These are phyloP conservation scores for Berkeleyomyces rouxiae DNA, from an alignment of 2,329 filamentous ascomycete species.

Conservation along the genomic window DNA sequence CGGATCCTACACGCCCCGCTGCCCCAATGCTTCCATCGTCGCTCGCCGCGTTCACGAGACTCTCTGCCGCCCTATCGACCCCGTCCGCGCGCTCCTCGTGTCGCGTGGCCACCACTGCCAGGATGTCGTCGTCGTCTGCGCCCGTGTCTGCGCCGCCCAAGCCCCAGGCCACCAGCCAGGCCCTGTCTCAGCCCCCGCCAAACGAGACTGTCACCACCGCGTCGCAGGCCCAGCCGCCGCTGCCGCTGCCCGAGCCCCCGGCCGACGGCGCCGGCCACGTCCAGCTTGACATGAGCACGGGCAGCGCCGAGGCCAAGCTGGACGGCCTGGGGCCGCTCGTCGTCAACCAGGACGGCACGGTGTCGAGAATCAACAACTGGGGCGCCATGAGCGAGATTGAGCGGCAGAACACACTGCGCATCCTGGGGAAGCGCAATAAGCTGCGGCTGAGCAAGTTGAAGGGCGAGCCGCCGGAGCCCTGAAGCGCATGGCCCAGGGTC, in stretches of 20 bases:
- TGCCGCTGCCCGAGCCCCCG: slow-evolving; percentile 14
- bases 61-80: not conserved
- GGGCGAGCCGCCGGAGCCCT: not conserved
- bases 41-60: not conserved
- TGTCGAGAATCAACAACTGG: slow-evolving; percentile 61
- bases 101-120: not conserved
- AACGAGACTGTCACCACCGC: not conserved
- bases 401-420: slow-evolving; percentile 45
- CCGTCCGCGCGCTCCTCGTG: not conserved
- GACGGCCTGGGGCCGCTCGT: slow-evolving; percentile 58
- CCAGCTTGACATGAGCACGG: slow-evolving; percentile 22
- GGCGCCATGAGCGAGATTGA: slow-evolving; percentile 52
- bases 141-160: not conserved
- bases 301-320: slow-evolving; percentile 32
- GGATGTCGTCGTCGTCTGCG: not conserved
- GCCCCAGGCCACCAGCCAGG: not conserved
- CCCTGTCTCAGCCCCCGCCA: not conserved
- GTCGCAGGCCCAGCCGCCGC: not conserved
- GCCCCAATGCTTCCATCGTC: not conserved
- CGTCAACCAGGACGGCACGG: slow-evolving; percentile 53
- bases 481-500: not conserved
- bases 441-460: slow-evolving; percentile 37
- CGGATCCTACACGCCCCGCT: not conserved
- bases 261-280: slow-evolving; percentile 10
- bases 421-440: slow-evolving; percentile 54